Evolutionary conservation across 148 eudicot species (phyloP).

Genomic region (Cornus kousa): DNA sequence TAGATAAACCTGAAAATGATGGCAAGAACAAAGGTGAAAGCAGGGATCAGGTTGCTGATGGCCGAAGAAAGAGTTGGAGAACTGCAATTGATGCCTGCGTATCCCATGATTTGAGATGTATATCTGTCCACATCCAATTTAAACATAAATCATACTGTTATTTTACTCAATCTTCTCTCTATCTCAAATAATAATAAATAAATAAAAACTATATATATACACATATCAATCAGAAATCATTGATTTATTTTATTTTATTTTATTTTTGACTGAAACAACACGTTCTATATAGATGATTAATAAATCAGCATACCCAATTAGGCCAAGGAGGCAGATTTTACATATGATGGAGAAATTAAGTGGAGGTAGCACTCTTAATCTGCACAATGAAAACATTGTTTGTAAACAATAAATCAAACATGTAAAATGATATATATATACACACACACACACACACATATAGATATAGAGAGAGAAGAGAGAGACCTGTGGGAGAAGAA

Average conservation of each 20-base stretch:
- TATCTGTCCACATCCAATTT: constrained; percentile 20
- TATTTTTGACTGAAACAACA: background rate
- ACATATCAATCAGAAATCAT: no score
- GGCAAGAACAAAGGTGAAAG: constrained; percentile 57
- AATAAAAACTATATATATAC: no score
- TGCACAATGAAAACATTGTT: constrained; percentile 4
- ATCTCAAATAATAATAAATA: no score
- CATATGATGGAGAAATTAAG: constrained; percentile 34
- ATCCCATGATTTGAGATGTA: constrained; percentile 50
- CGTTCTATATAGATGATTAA: background rate
- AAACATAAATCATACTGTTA: no score
- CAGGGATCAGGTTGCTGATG: constrained; percentile 61
- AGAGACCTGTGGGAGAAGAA: constrained; percentile 41
- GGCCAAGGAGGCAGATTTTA: constrained; percentile 37
- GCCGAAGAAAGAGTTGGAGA: constrained; percentile 65
- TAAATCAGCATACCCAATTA: constrained; percentile 35
- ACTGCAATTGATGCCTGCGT: constrained; percentile 46
- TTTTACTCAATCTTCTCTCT: no score
- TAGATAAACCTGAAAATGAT: constrained; percentile 44
- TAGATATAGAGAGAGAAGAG: background rate
- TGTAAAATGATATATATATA: background rate
- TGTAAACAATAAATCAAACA: background rate
- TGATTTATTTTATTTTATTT: no score
- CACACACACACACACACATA: background rate
- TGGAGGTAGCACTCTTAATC: constrained; percentile 41